Base-by-base conservation (phyloP, 441 rosid species). In the Manihot esculenta region DNA sequence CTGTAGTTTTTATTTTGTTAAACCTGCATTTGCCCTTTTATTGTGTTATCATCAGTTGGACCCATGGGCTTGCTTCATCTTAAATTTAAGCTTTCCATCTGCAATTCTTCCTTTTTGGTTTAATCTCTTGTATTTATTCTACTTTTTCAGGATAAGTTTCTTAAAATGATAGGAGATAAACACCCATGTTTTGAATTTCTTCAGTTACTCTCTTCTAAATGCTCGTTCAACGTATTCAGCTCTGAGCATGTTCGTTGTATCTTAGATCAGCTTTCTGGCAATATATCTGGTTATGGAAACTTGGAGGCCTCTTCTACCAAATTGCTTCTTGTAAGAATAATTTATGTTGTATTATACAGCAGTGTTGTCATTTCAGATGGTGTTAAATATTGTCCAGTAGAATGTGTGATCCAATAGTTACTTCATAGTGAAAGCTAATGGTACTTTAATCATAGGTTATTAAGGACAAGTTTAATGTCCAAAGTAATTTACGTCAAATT, bases 321-420 rank as follows among this genome's bases (percentile, higher is more conserved):
- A 72, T 83, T 95, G 82, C 89, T 95, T 76, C 80, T 82, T 89
- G 99, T 94, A 83, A 86, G 92, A 79, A 61, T 54, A 72, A n/a
- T 48, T 57, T 65, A 51, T 47, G 15, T 69, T 70, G 3, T 18
- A 44, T 66, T 63, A 51, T 55, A 12, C 53, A 10, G 11, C 44
- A 44, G 64, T 45, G 12, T 68, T 38, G 9, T 38, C 7, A 30
- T 38, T 47, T 48, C 7, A 68, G 41, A 26, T 68, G 55, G 48
- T 21, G 49, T 35, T 14, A 14, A 48, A 65, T 7, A 10, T 42
- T 26, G 38, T 63, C 70, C 53, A 26, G 53, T 71, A 20, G 64
- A 66, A 72, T 57, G 70, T 55, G 67, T 44, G 69, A 58, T 68
- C 49, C 48, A 56, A 70, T 21, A 17, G 10, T 35, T 55, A 61